Conservation (phyloP, 2,329 filamentous ascomycete genomes). For the Mycocentrospora acerina region DNA sequence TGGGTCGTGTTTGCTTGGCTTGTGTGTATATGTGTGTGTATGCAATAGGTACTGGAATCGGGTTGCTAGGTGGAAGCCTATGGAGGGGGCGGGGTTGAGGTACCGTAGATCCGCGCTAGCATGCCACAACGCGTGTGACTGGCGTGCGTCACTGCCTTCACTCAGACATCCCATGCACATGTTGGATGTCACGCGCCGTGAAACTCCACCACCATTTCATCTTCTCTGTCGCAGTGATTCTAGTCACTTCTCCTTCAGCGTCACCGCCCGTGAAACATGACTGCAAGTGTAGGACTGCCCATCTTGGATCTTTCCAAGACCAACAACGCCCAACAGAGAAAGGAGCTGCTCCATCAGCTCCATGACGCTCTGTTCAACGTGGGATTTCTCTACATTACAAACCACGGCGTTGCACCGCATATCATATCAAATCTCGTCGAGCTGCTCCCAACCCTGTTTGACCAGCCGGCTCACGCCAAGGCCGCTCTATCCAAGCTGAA, state of each 20-base stretch:
- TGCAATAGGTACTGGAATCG: neutral
- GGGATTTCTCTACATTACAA: constrained; percentile 8
- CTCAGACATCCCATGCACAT: neutral
- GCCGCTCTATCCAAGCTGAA: constrained; percentile 35
- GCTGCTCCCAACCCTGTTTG: constrained; percentile 44
- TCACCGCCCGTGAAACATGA: too few species aligned
- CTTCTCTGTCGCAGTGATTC: too few species aligned
- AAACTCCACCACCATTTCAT: too few species aligned
- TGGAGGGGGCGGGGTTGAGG: constrained; percentile 9
- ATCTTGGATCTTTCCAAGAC: constrained; percentile 53
- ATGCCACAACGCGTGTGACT: neutral
- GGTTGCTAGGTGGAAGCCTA: neutral
- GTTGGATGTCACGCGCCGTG: too few species aligned
- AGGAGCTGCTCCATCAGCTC: constrained; percentile 46
- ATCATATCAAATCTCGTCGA: constrained; percentile 5
- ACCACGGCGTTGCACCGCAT: constrained; percentile 4
- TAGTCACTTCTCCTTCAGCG: too few species aligned
- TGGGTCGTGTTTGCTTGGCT: neutral
- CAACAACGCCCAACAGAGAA: constrained; percentile 33
- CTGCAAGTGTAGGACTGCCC: constrained; percentile 26
- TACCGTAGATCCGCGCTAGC: constrained; percentile 1
- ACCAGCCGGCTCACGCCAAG: constrained; percentile 5
- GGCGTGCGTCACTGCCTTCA: constrained; percentile 4
- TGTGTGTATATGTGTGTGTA: constrained; percentile 1
- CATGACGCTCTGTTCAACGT: constrained; percentile 40